Conservation (phyloP, 2,329 filamentous ascomycete genomes). For the Aspergillus brunneoviolaceus region DNA sequence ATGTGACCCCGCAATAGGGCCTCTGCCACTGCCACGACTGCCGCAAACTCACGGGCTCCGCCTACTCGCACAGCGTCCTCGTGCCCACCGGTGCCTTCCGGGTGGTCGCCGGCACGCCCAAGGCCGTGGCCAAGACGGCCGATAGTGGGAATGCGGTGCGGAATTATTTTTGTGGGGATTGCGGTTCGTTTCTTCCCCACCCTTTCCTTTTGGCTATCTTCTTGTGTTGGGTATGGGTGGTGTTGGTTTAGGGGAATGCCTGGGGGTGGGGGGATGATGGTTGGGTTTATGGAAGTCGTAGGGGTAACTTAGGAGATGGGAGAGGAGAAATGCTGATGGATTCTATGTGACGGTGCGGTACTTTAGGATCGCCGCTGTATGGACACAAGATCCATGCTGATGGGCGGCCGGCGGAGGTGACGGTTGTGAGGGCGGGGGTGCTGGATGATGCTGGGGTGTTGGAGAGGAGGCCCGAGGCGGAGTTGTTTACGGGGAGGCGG, state of each 20-base stretch:
- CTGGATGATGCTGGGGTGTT: slow-evolving; percentile 33
- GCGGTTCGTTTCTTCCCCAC: slow-evolving; percentile 25
- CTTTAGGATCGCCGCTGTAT: slow-evolving; percentile 30
- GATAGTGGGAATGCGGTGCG: slow-evolving; percentile 39
- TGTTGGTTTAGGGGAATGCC: too few species aligned
- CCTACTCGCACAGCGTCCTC: slow-evolving; percentile 33
- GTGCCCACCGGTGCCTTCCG: slow-evolving; percentile 30
- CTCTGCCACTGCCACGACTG: slow-evolving; percentile 43
- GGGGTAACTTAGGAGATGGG: too few species aligned
- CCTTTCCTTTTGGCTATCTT: background rate
- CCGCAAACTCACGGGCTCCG: slow-evolving; percentile 37
- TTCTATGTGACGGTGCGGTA: too few species aligned
- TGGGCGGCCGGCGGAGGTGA: slow-evolving; percentile 23
- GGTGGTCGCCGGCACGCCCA: slow-evolving; percentile 31
- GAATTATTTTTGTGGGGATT: slow-evolving; percentile 40
- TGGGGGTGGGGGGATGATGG: background rate
- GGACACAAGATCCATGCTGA: slow-evolving; percentile 23
- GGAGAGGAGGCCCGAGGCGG: slow-evolving; percentile 29
- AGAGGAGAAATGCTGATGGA: too few species aligned
- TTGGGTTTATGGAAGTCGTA: too few species aligned
- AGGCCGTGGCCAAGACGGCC: slow-evolving; percentile 35
- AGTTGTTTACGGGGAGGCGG: slow-evolving; percentile 32
- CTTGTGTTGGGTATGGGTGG: background rate
- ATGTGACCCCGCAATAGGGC: slow-evolving; percentile 20
- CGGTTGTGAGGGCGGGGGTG: slow-evolving; percentile 37